phyloP scores from a whole-genome alignment of 2,329 filamentous ascomycete species.

The Colletotrichum kahawae region DNA sequence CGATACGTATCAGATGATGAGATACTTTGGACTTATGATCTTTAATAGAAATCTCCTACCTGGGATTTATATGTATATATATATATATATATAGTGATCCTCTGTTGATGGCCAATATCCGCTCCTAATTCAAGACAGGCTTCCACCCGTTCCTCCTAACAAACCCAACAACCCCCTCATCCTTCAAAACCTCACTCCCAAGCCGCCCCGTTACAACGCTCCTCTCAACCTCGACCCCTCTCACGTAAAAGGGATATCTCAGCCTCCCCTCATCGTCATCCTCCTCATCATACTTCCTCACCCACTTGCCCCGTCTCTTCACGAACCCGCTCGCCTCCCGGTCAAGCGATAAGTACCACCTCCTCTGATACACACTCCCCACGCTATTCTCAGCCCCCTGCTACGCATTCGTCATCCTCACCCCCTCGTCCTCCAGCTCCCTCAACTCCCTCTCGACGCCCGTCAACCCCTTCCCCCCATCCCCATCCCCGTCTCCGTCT shows the following conservation, averaged over 20 bases:
- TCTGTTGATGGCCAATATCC: background rate
- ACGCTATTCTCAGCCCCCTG: slow-evolving; percentile 69
- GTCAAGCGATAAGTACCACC: slow-evolving; percentile 71
- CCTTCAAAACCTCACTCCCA: slow-evolving; percentile 62
- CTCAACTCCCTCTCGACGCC: slow-evolving; percentile 44
- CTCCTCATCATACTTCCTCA: background rate
- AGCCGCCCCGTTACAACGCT: slow-evolving; percentile 70
- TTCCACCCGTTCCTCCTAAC: slow-evolving; percentile 65
- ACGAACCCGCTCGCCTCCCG: slow-evolving; percentile 62
- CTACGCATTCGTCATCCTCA: slow-evolving; percentile 69
- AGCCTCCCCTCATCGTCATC: slow-evolving; percentile 27
- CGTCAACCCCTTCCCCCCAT: slow-evolving; percentile 30
- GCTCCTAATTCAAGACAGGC: slow-evolving; percentile 42
- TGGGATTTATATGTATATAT: background rate
- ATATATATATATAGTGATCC: background rate
- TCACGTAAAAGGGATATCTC: slow-evolving; percentile 65
- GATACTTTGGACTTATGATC: background rate
- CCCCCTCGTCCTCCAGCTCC: slow-evolving; percentile 56
- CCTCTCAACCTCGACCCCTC: slow-evolving; percentile 64
- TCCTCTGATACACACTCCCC: slow-evolving; percentile 69
- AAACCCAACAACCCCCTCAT: slow-evolving; percentile 65
- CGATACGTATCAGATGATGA: background rate
- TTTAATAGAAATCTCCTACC: too few relatives aligned
- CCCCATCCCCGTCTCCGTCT: background rate
- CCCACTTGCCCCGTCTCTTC: slow-evolving; percentile 15